Conservation (phyloP, 2,329 filamentous ascomycete genomes). For the Lasiodiplodia sp. region DNA sequence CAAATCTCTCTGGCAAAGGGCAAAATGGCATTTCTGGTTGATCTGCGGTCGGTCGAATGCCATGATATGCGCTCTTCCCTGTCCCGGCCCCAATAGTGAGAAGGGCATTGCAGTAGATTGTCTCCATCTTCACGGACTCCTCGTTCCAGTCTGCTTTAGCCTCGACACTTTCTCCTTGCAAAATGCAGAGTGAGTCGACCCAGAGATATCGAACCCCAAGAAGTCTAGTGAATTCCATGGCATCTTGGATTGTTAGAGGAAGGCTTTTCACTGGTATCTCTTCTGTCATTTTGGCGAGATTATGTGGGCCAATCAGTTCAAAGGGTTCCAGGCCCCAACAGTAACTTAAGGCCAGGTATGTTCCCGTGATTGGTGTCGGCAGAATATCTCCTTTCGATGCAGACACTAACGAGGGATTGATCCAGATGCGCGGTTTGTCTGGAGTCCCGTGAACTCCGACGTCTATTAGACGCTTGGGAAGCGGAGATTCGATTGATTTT, state of each 20-base stretch:
- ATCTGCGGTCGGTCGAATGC: background rate
- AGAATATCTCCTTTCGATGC: fast-evolving
- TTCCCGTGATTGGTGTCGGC: too few species aligned
- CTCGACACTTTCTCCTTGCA: conserved; percentile 7
- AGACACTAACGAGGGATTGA: too few species aligned
- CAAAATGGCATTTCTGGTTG: background rate
- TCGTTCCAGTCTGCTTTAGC: background rate
- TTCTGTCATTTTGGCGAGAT: too few species aligned
- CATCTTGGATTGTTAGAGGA: background rate
- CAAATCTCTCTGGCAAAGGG: background rate
- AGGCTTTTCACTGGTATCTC: background rate
- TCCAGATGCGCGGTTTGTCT: too few species aligned
- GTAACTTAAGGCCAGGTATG: too few species aligned
- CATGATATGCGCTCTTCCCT: background rate
- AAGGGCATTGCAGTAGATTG: background rate
- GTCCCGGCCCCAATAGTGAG: background rate
- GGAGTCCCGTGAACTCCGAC: fast-evolving
- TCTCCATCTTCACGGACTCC: background rate
- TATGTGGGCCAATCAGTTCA: too few species aligned
- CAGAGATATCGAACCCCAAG: conserved; percentile 9
- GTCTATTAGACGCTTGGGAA: too few species aligned
- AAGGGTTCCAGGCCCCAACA: too few species aligned
- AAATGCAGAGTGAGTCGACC: conserved; percentile 31
- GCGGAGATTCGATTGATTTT: too few species aligned
- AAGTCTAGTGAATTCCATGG: background rate